A percentile compares a stretch with the other conserved stretches of the same genome.
phyloP scores from a whole-genome alignment of 352 stramenopile species.

The Elongisporangium undulatum region DNA sequence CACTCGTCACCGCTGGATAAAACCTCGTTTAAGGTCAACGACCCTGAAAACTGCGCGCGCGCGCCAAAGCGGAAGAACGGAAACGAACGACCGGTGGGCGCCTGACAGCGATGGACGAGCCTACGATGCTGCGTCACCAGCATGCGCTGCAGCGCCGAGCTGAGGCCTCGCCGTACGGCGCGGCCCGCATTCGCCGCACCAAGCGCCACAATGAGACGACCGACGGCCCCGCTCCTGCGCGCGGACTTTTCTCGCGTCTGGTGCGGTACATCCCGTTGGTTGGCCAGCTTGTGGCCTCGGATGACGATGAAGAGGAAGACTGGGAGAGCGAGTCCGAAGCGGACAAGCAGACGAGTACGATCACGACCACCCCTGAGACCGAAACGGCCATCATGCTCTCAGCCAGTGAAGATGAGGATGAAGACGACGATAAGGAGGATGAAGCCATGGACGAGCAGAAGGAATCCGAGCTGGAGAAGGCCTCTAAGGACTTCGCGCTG shows the following conservation, averaged over 20 bases:
- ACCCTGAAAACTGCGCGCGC: not conserved
- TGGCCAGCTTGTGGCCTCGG: slow-evolving; percentile 39
- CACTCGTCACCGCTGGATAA: not conserved
- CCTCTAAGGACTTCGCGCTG: not conserved
- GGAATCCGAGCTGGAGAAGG: slow-evolving; percentile 1
- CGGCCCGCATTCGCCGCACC: slow-evolving; percentile 5
- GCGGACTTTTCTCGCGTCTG: slow-evolving; percentile 47
- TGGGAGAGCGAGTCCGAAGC: slow-evolving; percentile 7
- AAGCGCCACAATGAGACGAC: slow-evolving; percentile 15
- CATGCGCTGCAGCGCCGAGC: slow-evolving; percentile 28
- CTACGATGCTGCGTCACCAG: slow-evolving; percentile 3
- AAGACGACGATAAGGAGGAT: slow-evolving; percentile 18
- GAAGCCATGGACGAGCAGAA: slow-evolving; percentile 9
- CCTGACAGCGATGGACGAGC: not conserved
- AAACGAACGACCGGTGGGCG: not conserved
- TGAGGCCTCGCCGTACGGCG: slow-evolving; percentile 30
- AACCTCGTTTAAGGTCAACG: not conserved
- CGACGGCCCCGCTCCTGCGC: slow-evolving; percentile 6
- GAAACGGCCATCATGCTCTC: slow-evolving; percentile 7
- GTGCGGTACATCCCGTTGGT: slow-evolving; percentile 68
- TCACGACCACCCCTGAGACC: slow-evolving; percentile 11
- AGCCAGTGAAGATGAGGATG: slow-evolving; percentile 16
- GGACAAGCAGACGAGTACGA: slow-evolving; percentile 3
- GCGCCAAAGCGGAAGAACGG: not conserved
- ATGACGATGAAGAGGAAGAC: slow-evolving; percentile 20